Base-by-base conservation (phyloP, 73 alveolate species). In the Diophrys appendiculata region DNA sequence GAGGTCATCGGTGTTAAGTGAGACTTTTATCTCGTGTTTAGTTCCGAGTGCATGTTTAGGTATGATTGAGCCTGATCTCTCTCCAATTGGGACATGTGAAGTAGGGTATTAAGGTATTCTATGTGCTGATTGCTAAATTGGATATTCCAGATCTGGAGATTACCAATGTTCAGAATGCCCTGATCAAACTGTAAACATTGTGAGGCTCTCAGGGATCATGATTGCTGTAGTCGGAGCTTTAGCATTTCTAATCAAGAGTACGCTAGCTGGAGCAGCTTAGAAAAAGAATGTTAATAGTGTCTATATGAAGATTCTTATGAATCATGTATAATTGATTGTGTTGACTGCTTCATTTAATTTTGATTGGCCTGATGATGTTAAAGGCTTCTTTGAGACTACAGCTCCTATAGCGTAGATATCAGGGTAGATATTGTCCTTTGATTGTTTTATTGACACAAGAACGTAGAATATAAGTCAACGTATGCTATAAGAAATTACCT, bases 331-430 rank as follows among this genome's bases (percentile, higher is more conserved):
- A 31, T 25, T 80, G 25, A 54, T 73, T 29, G 24, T 25, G 52
- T 29, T 81, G 30, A 60, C 83, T 2, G 29, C 85, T 29, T 74
- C 86, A 13, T 81, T 81, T 1, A 24, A 74, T 13, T 55, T 81
- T 1, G 54, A 55, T n/a, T 81, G 90, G 81, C 95, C 95, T 69
- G 55, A 31, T 27, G 25, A 14, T 60, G 91, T 88, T 22, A 8
- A 1, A 0, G 43, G 71, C 26, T 80, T 83, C 70, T 88, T 77
- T 84, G 75, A 56, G 30, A 33, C 35, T 11, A 29, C 76, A 26
- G 56, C 30, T 25, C 34, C 82, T 8, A 83, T 72, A 0, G 73
- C 81, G 0, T 72, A 74, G 8, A 78, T 60, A 2, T 29, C 82
- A 0, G 88, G 72, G 0, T 68, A 80, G 56, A 22, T 86, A 11